Evolutionary conservation across 768 basidiomycete genomes (phyloP).

Genomic region (Tulasnella sp.): DNA sequence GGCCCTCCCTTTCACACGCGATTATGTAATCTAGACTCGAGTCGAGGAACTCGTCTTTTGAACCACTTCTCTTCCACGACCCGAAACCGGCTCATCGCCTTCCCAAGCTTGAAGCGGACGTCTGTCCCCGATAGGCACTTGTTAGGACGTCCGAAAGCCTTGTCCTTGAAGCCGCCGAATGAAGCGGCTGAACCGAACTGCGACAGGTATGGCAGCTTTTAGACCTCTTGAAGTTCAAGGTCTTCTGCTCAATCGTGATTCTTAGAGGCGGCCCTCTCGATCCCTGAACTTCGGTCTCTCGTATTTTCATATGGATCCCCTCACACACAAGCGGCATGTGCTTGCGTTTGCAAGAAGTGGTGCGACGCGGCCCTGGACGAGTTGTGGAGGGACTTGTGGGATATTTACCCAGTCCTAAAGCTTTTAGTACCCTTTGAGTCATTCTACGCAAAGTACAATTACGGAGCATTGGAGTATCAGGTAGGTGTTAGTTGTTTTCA

Average conservation of each 20-base stretch:
- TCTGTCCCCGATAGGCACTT: neutral
- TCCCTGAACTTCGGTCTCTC: neutral
- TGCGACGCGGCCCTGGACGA: neutral
- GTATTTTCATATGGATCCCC: neutral
- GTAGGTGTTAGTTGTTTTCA: neutral
- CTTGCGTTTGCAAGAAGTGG: neutral
- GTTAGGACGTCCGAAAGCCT: neutral
- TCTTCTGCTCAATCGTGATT: neutral
- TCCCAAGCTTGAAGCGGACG: too few relatives aligned
- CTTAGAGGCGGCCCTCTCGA: neutral
- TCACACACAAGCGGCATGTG: neutral
- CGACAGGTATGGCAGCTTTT: neutral
- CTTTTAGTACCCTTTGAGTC: neutral
- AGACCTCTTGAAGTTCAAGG: neutral
- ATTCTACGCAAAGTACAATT: neutral
- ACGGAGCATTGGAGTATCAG: rapidly evolving
- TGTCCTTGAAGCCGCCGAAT: neutral
- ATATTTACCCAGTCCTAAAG: neutral
- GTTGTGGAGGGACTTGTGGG: neutral
- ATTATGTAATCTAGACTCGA: too few relatives aligned
- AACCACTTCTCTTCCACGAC: neutral
- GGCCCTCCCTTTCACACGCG: too few relatives aligned
- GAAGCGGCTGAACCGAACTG: neutral
- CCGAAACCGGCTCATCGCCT: neutral
- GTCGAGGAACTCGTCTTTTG: neutral